Conservation (phyloP, 306 rosid genomes). For the Ceratonia siliqua region DNA sequence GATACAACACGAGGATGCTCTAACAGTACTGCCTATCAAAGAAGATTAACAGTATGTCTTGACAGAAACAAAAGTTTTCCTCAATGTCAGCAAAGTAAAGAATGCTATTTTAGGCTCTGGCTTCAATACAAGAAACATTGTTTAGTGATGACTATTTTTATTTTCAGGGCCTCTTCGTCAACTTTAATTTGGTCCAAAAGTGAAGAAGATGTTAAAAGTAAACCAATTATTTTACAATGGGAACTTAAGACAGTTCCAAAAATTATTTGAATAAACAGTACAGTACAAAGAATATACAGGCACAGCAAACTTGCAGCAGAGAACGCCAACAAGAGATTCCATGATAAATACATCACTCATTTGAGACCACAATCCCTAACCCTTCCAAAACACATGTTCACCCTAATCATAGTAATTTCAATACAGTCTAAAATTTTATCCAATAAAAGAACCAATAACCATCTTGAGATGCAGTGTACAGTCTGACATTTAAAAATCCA, state of each 20-base stretch:
- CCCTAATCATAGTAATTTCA: neutral
- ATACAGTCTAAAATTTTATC: neutral
- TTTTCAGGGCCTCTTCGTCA: neutral
- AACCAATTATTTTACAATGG: neutral
- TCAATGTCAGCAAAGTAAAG: neutral
- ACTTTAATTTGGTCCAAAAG: neutral
- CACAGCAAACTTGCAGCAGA: neutral
- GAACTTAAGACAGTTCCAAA: neutral
- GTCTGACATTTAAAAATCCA: neutral
- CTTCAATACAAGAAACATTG: neutral
- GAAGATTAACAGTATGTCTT: neutral
- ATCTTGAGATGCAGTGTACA: neutral
- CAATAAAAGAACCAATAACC: neutral
- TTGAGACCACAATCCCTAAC: neutral
- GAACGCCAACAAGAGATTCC: neutral
- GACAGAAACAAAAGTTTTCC: neutral
- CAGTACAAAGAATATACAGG: too few relatives aligned
- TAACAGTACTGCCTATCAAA: conserved; percentile 49
- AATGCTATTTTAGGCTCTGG: conserved; percentile 5
- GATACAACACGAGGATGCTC: conserved; percentile 64
- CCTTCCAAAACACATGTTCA: neutral
- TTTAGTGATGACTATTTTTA: neutral
- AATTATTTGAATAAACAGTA: neutral
- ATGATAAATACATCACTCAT: neutral
- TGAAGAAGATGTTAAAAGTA: too few relatives aligned